phyloP scores from a whole-genome alignment of 352 stramenopile species.

The Thalassiosira oceanica region DNA sequence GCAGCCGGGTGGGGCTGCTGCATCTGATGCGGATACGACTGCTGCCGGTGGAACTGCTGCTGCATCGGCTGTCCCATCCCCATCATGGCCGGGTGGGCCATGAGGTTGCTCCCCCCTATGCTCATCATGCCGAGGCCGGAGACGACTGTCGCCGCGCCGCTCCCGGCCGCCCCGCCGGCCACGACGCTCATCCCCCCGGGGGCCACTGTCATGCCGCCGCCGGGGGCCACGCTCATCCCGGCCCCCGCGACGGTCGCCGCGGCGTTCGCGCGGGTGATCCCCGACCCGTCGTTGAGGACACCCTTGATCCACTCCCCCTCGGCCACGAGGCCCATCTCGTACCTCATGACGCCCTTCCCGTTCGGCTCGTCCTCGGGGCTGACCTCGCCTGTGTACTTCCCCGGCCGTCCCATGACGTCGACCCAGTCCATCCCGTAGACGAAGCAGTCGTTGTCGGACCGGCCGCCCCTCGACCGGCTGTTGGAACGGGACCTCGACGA shows the following conservation, averaged over 20 bases:
- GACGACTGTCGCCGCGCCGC: slow-evolving; percentile 9
- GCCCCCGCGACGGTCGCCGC: slow-evolving; percentile 4
- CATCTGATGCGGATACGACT: too few relatives aligned
- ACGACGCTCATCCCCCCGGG: slow-evolving; percentile 5
- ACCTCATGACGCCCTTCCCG: slow-evolving; percentile 18
- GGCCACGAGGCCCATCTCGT: slow-evolving; percentile 27
- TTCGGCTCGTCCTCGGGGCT: slow-evolving; percentile 9
- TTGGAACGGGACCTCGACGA: too few relatives aligned
- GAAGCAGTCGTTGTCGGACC: not conserved
- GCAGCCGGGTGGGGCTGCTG: too few relatives aligned
- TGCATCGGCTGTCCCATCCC: too few relatives aligned
- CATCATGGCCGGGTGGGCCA: not conserved
- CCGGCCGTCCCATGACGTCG: slow-evolving; percentile 4
- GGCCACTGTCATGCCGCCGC: slow-evolving; percentile 1
- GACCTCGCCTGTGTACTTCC: slow-evolving; percentile 19
- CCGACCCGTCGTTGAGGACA: slow-evolving; percentile 14
- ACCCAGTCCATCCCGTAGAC: slow-evolving; percentile 21
- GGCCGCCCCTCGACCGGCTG: too few relatives aligned
- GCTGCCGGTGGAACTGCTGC: too few relatives aligned
- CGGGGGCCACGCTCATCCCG: not conserved
- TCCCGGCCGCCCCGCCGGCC: slow-evolving; percentile 3
- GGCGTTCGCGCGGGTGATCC: not conserved
- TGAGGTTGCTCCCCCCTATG: slow-evolving; percentile 2
- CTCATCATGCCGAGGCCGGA: slow-evolving; percentile 22
- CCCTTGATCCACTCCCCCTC: slow-evolving; percentile 33